These are phyloP conservation scores for Backusella macrospora DNA, from an alignment of 192 early-diverging fungal species.

Conservation along the genomic window DNA sequence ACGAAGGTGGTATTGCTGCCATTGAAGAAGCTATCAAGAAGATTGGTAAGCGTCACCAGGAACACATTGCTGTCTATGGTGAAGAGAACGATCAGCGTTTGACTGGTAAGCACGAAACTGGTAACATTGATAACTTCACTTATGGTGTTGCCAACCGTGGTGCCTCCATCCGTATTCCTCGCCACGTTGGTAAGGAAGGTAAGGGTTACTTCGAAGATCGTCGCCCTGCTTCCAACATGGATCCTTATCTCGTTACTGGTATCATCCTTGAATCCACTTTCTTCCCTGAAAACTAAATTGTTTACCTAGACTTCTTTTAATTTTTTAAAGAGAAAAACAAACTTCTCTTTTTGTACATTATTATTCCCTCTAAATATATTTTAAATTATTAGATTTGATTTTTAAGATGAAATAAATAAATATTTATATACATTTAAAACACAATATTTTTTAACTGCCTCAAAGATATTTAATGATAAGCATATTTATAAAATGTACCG, in stretches of 20 bases:
- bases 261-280: slow-evolving; percentile 53
- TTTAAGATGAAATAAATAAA: slow-evolving; percentile 11
- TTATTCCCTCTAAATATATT: slow-evolving; percentile 9
- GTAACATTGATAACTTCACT: slow-evolving; percentile 52
- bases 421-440: neutral
- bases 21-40: slow-evolving; percentile 60
- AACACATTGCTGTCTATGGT: slow-evolving; percentile 61
- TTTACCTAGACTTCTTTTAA: neutral
- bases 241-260: slow-evolving; percentile 56
- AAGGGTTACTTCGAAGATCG: slow-evolving; percentile 61
- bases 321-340: neutral
- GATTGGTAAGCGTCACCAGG: slow-evolving; percentile 42
- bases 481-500: too few relatives aligned
- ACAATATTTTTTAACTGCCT: neutral
- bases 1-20: slow-evolving; percentile 50
- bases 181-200: slow-evolving; percentile 55
- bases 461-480: too few relatives aligned
- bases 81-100: slow-evolving; percentile 59
- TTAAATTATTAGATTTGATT: slow-evolving; percentile 11
- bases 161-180: slow-evolving; percentile 60
- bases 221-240: slow-evolving; percentile 61
- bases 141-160: slow-evolving; percentile 62
- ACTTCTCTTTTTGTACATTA: slow-evolving; percentile 9
- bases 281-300: slow-evolving; percentile 20
- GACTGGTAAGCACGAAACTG: slow-evolving; percentile 58